These are phyloP conservation scores for Hansenula lynferdii DNA, from an alignment of 1,139 yeast genomes.

Conservation along the genomic window DNA sequence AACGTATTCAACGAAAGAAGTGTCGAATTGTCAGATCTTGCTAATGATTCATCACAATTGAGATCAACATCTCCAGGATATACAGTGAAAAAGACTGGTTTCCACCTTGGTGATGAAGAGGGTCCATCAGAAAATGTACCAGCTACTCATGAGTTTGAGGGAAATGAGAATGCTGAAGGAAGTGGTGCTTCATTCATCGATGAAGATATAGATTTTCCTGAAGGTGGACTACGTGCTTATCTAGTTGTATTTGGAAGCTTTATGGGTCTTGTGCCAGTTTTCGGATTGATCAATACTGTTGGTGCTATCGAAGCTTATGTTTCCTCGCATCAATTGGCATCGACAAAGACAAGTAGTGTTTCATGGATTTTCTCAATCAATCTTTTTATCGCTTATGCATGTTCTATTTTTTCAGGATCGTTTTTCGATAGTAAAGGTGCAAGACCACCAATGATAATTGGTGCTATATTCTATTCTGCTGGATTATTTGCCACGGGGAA, in stretches of 20 bases:
- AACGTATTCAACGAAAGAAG: no score
- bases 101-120: no score
- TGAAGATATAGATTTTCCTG: background rate
- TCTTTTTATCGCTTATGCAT: slow-evolving; percentile 51
- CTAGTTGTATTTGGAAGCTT: slow-evolving; percentile 28
- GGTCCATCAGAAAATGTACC: background rate
- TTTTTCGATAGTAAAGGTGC: slow-evolving; percentile 48
- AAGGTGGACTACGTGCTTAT: background rate
- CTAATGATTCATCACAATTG: no score
- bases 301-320: slow-evolving; percentile 71
- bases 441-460: slow-evolving; percentile 36
- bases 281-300: slow-evolving; percentile 61
- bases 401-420: slow-evolving; percentile 55
- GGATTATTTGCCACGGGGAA: slow-evolving; percentile 51
- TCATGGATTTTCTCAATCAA: slow-evolving; percentile 73
- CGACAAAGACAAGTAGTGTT: slow-evolving; percentile 43
- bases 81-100: no score
- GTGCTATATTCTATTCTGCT: slow-evolving; percentile 37
- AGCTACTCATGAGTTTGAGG: background rate
- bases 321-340: slow-evolving; percentile 49
- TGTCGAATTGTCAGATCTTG: no score
- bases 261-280: slow-evolving; percentile 56
- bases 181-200: no score
- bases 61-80: no score
- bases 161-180: background rate